These are phyloP conservation scores for Elaeagnus macrophylla DNA, from an alignment of 306 rosid genomes.

Conservation along the genomic window DNA sequence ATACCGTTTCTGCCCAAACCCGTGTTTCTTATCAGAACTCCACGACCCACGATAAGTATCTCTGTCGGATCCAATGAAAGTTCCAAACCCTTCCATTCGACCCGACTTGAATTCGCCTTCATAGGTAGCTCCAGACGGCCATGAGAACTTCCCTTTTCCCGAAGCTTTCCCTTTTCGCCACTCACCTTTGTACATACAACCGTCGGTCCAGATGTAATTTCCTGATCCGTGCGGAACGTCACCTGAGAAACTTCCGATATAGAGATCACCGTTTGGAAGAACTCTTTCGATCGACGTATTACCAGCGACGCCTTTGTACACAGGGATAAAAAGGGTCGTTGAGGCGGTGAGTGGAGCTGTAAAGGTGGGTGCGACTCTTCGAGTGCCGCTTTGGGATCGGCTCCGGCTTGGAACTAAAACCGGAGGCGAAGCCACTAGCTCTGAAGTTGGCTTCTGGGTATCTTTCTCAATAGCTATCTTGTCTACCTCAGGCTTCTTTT, in stretches of 20 bases:
- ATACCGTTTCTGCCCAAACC: constrained; percentile 64
- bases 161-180: constrained; percentile 91
- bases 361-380: constrained; percentile 63
- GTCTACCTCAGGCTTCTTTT: constrained; percentile 37
- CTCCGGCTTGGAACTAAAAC: constrained; percentile 25
- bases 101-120: constrained; percentile 88
- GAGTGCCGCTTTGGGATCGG: constrained; percentile 52
- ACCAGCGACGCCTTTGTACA: not conserved
- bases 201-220: constrained; percentile 80
- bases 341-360: constrained; percentile 7
- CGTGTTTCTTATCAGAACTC: constrained; percentile 69
- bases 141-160: constrained; percentile 81
- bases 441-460: constrained; percentile 4
- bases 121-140: constrained; percentile 93
- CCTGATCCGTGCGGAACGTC: constrained; percentile 77
- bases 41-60: constrained; percentile 72
- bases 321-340: not conserved
- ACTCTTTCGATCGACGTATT: constrained; percentile 24
- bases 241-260: constrained; percentile 67
- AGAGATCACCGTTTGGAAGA: constrained; percentile 82
- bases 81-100: constrained; percentile 81
- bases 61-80: constrained; percentile 75
- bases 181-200: constrained; percentile 88
- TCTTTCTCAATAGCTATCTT: constrained; percentile 17
- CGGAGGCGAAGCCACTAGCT: constrained; percentile 25